Evolutionary conservation across 2,329 filamentous ascomycete genomes (phyloP), one percentile per base, ranked within the genome.

Genomic region (Penicillium psychrosexuale): DNA sequence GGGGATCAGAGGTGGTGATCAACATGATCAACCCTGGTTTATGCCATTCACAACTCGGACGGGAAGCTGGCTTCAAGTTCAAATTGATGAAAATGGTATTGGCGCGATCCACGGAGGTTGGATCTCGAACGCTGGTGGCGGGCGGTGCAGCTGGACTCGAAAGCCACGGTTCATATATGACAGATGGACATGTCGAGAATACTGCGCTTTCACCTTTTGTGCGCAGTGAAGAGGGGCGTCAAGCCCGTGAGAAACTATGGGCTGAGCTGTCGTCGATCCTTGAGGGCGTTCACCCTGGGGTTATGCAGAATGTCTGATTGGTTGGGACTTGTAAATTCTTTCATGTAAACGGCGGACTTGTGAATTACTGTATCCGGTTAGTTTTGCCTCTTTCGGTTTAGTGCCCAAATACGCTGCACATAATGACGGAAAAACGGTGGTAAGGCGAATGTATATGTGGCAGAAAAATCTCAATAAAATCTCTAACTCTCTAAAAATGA

Each of bases 21-120:
- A 84, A 82, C 61, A 72, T 73, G 56, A 57, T 81, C 19, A 82
- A 81, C 53, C 82, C 82, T 0, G 82, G 82, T 1, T 69, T 80
- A 30, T 84, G 82, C 63, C 72, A 80, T 38, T 78, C 78, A 0
- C 69, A 76, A 24, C 69, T 84, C 1, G 62, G 59, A 6, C 71
- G 80, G 1, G 75, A 81, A 0, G 27, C 47, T 0, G 37, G 58
- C 0, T 48, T 65, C 6, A 7, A 8, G 1, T 22, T 64, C 8
- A 15, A 17, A 8, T 2, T 64, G 3, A 33, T 63, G 44, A 51
- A 73, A 9, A 33, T 78, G 34, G 68, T 71, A 24, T 48, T 70
- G 11, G 79, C 73, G 2, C 70, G 79, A 19, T 72, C 72, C 0
- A 74, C 76, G 0, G 81, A 83, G 66, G 71, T 74, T 3, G 80